Base-by-base conservation (phyloP, 2,329 filamentous ascomycete species). In the Ploettnerulaceae sp. region DNA sequence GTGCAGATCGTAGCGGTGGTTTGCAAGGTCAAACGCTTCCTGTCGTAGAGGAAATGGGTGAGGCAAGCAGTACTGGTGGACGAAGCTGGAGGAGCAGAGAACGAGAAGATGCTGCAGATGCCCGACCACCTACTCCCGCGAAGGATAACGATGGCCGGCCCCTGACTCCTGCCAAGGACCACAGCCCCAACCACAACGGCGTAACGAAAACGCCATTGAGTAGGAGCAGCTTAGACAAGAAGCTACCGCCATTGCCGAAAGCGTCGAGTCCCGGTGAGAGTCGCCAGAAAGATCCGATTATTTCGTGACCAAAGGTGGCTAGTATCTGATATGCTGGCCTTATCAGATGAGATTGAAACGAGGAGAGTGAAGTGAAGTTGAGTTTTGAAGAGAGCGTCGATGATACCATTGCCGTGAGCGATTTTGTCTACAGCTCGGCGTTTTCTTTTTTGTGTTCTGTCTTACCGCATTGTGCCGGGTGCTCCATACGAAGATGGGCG, bases 41-140 rank as follows among this genome's bases (percentile, higher is more conserved):
- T 0, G 83, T 96, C 7, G 89, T 97, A 5, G 87, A 95, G 57
- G 91, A 97, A 67, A 84, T 81, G n/a, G 86, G 81, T 4, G 91
- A 96, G 65, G 82, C 74, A 7, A 78, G 75, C 6, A 87, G 84
- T 49, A 75, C 81, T 18, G 79, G 81, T 1, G 77, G 74, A 22
- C 74, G 75, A 44, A 79, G 75, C 49, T 66, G 61, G 14, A 61
- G 57, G 41, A 50, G 60, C 22, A 55, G 62, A 31, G 39, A 70
- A 62, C 38, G 68, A 60, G 34, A 63, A 59, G 14, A 57, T 50
- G n/a, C 62, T 57, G 32, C 66, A 64, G 56, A 57, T 31, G 47
- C 39, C 7, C 49, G 59, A 21, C 60, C 58, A 17, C 24, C 36
- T 5, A 59, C 57, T 7, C 57, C 56, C n/a, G 47, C 50, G 2